phyloP scores from a whole-genome alignment of 495 filamentous ascomycete genomes.

The Evansstolkia leycettana region DNA sequence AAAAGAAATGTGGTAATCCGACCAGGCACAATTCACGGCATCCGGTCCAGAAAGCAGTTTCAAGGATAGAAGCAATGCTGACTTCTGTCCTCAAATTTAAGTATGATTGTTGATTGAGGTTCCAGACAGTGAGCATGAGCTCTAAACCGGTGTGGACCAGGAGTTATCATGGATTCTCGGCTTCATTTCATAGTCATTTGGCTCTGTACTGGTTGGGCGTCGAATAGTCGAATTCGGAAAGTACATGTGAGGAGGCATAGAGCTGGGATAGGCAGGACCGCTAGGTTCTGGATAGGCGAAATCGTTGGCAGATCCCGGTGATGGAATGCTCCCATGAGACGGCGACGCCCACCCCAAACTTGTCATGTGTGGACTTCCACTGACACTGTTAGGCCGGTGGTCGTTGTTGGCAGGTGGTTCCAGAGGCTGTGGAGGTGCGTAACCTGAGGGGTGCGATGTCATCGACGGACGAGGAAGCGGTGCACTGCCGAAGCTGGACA shows the following conservation, averaged over 20 bases:
- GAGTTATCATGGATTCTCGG: conserved; percentile 29
- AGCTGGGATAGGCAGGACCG: conserved; percentile 39
- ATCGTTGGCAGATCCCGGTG: conserved; percentile 51
- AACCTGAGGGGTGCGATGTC: conserved; percentile 74
- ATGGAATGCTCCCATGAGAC: conserved; percentile 48
- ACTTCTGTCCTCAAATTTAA: too few species aligned
- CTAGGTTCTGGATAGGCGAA: conserved; percentile 61
- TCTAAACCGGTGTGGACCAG: conserved; percentile 32
- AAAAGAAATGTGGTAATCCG: conserved; percentile 5
- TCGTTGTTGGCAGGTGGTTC: conserved; percentile 79
- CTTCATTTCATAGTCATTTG: conserved; percentile 54
- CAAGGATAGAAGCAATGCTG: too few species aligned
- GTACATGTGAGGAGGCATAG: conserved; percentile 53
- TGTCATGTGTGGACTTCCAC: conserved; percentile 61
- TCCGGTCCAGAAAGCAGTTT: too few species aligned
- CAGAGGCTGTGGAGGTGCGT: conserved; percentile 72
- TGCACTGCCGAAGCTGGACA: conserved; percentile 43
- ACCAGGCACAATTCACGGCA: too few species aligned
- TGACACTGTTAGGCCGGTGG: conserved; percentile 52
- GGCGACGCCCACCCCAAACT: conserved; percentile 66
- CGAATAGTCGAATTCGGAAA: conserved; percentile 50
- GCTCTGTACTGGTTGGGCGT: conserved; percentile 59
- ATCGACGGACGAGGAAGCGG: conserved; percentile 48
- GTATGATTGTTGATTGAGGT: too few species aligned
- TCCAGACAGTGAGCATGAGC: not conserved